Percentiles rank a stretch among this genome's conserved stretches.
phyloP scores from a whole-genome alignment of 768 basidiomycete species.

The Suillus spraguei region DNA sequence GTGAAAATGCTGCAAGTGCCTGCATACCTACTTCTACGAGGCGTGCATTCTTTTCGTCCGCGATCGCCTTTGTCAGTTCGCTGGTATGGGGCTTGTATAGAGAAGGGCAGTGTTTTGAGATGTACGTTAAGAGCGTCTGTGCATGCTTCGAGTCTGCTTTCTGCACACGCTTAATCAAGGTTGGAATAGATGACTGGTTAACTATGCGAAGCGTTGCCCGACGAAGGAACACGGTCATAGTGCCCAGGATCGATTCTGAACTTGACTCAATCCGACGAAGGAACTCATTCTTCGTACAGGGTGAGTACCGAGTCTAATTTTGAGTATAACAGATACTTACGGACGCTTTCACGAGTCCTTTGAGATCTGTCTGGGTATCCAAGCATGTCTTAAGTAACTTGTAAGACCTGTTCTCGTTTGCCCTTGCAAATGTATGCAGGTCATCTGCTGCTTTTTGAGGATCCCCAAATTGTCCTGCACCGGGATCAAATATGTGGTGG shows the following conservation, averaged over 20 bases:
- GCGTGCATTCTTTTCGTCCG: slow-evolving; percentile 57
- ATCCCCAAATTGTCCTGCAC: slow-evolving; percentile 61
- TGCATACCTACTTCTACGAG: slow-evolving; percentile 72
- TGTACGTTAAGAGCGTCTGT: slow-evolving; percentile 51
- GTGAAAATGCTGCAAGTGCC: slow-evolving; percentile 70
- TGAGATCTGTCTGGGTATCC: slow-evolving; percentile 85
- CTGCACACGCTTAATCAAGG: slow-evolving; percentile 70
- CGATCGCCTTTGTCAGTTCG: slow-evolving; percentile 75
- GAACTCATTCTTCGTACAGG: slow-evolving; percentile 67
- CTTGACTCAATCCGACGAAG: slow-evolving; percentile 73
- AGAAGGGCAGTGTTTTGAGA: slow-evolving; percentile 76
- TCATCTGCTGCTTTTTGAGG: slow-evolving; percentile 77
- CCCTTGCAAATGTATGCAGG: slow-evolving; percentile 77
- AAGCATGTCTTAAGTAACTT: slow-evolving; percentile 80
- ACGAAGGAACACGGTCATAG: slow-evolving; percentile 72
- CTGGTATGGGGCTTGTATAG: slow-evolving; percentile 74
- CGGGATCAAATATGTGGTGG: not conserved
- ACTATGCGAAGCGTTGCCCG: slow-evolving; percentile 71
- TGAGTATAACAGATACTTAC: slow-evolving; percentile 37
- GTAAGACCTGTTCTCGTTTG: slow-evolving; percentile 86
- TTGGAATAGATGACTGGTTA: slow-evolving; percentile 85
- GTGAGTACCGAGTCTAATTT: not conserved
- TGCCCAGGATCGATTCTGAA: slow-evolving; percentile 57
- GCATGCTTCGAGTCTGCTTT: slow-evolving; percentile 49
- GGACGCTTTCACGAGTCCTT: slow-evolving; percentile 73